Evolutionary conservation across 129 eudicot genomes (phyloP).

Genomic region (Flaveria ramosissima): DNA sequence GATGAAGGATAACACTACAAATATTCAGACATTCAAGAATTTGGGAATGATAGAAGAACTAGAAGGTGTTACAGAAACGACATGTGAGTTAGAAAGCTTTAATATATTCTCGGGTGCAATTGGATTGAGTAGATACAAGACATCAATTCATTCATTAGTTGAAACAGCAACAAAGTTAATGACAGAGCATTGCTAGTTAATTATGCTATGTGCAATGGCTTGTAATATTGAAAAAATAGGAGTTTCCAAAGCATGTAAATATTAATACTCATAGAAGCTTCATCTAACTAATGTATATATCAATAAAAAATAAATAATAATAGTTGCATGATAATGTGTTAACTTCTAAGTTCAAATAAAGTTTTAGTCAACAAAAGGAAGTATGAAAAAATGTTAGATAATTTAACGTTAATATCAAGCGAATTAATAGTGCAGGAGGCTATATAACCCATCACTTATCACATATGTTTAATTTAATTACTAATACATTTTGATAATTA

Average conservation of each 20-base stretch:
- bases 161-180: constrained; percentile 63
- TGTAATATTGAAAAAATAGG: constrained; percentile 2
- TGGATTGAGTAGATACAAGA: constrained; percentile 68
- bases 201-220: not conserved
- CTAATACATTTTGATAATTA: too few relatives aligned
- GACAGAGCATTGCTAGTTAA: constrained; percentile 22
- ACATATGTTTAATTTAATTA: too few relatives aligned
- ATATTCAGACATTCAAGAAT: constrained; percentile 48
- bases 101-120: constrained; percentile 88
- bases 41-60: constrained; percentile 66
- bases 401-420: too few relatives aligned
- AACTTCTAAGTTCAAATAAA: too few relatives aligned
- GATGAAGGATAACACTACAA: constrained; percentile 64
- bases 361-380: too few relatives aligned
- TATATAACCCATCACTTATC: too few relatives aligned
- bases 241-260: constrained; percentile 32
- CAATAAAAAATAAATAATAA: too few relatives aligned
- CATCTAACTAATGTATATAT: not conserved
- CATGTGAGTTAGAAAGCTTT: constrained; percentile 83
- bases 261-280: constrained; percentile 9
- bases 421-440: too few relatives aligned
- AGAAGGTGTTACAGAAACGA: constrained; percentile 70
- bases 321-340: too few relatives aligned
- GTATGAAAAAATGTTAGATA: too few relatives aligned
- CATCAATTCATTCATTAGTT: constrained; percentile 68